Evolutionary conservation across 768 basidiomycete species (phyloP).

Genomic region (Tricholoma flavovirens): DNA sequence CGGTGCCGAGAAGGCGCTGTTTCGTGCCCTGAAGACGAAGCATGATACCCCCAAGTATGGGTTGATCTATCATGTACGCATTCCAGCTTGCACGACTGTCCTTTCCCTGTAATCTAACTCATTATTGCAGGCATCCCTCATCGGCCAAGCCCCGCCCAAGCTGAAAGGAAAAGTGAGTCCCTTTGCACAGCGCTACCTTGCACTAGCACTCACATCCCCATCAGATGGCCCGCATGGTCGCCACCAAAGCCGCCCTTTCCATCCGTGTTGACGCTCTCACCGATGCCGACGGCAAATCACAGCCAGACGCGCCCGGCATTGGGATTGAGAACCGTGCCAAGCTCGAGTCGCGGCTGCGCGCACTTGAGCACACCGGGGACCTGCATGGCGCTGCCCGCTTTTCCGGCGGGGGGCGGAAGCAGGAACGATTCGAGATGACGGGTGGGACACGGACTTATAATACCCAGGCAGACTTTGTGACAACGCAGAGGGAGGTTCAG

Average conservation of each 20-base stretch:
- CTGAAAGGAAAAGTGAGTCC: constrained; percentile 85
- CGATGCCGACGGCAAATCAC: constrained; percentile 87
- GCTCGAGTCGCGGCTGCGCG: constrained; percentile 88
- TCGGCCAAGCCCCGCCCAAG: constrained; percentile 96
- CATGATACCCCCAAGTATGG: constrained; percentile 99
- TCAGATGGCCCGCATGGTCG: constrained; percentile 99
- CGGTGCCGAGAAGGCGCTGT: constrained; percentile 97
- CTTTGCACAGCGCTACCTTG: neutral
- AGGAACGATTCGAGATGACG: constrained; percentile 74
- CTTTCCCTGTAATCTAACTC: constrained; percentile 6
- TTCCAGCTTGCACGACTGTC: neutral
- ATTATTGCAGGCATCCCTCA: constrained; percentile 70
- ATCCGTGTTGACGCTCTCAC: constrained; percentile 97
- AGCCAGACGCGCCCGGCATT: constrained; percentile 72
- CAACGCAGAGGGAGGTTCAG: constrained; percentile 65
- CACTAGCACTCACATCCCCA: neutral
- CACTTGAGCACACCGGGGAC: constrained; percentile 80
- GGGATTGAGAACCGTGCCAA: constrained; percentile 93
- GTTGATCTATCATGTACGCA: constrained; percentile 90
- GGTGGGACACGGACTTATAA: constrained; percentile 84
- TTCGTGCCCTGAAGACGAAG: constrained; percentile 97
- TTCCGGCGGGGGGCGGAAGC: constrained; percentile 57
- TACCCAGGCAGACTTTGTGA: constrained; percentile 71
- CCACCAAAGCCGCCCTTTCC: constrained; percentile 95
- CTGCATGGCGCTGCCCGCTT: constrained; percentile 65